Evolutionary conservation across 805 yeast species (phyloP), one percentile per base, ranked within the genome.

Genomic region (Maudiozyma serrabonitensis): DNA sequence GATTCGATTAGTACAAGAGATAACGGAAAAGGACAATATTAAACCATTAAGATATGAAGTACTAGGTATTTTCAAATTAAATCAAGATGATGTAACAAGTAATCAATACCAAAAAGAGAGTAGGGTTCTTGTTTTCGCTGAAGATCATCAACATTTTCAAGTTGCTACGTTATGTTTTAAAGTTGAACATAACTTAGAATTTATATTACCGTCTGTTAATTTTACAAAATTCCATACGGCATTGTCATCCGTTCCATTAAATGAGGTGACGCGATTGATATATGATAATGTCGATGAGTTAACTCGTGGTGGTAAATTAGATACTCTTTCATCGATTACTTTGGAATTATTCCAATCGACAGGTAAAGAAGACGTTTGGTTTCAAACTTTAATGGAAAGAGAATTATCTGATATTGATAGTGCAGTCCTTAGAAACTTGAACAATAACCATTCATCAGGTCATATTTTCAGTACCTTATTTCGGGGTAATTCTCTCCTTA

Each of bases 401-500:
- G 97, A 89, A 62, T 70, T 88, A 42, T 64, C 69, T 28, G 63
- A 63, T n/a, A 52, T 66, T 6, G 65, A 65, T 28, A 47, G 49
- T 2, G 51, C 58, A 5, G 52, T 59, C 32, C 38, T 57, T 1
- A 57, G 53, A 47, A 62, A 58, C 48, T 47, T 54, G 1, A 53
- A 41, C 9, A 54, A 57, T 19, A 47, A 47, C n/a, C 66, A 53
- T 12, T 50, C 58, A 16, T 56, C 62, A 2, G 50, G 54, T 8
- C 62, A 60, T 71, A 41, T 80, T 3, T 75, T 78, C 54, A 82
- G 78, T 54, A 75, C 87, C 0, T 62, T 87, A 15, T 91, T 91
- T 60, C 74, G 99, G 56, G 96, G 96, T 0, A 85, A 87, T 50
- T 81, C 95, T 1, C 73, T 91, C 4, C 72, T 93, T 52, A 82